Evolutionary conservation across 2,329 filamentous ascomycete genomes (phyloP).

Genomic region (Exophiala viscosa): DNA sequence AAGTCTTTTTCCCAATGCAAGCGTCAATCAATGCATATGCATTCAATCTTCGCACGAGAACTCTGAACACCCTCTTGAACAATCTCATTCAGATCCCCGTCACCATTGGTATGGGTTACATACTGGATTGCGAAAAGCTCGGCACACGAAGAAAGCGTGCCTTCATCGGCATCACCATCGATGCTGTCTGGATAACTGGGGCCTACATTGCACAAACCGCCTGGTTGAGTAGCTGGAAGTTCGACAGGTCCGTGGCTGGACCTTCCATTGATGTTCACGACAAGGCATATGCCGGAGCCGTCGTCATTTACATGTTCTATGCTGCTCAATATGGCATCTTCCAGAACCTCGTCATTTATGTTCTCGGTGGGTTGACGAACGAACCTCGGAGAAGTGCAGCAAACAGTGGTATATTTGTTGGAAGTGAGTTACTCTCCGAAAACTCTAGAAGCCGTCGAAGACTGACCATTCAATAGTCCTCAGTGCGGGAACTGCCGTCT

Average conservation of each 20-base stretch:
- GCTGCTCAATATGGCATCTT: constrained; percentile 8
- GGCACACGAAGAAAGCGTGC: constrained; percentile 1
- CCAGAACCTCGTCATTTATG: constrained; percentile 2
- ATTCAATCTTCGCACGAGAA: constrained; percentile 4
- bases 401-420: constrained; percentile 1
- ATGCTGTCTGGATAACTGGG: constrained; percentile 8
- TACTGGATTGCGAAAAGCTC: constrained; percentile 1
- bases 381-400: background rate
- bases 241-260: background rate
- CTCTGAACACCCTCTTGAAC: constrained; percentile 4
- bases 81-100: constrained; percentile 8
- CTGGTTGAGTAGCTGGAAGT: constrained; percentile 4
- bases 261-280: background rate
- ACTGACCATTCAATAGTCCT: background rate
- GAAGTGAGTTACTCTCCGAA: background rate
- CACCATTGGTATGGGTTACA: constrained; percentile 1
- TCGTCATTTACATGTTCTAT: constrained; percentile 5
- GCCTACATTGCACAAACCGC: constrained; percentile 5
- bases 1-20: constrained; percentile 5
- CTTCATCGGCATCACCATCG: constrained; percentile 1
- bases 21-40: constrained; percentile 6
- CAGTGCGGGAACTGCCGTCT: constrained; percentile 4
- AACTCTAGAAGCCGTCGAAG: background rate
- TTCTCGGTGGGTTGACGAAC: background rate
- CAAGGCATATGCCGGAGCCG: constrained; percentile 1